Evolutionary conservation across 2,329 filamentous ascomycete species (phyloP).

Genomic region (Fusarium sp.): DNA sequence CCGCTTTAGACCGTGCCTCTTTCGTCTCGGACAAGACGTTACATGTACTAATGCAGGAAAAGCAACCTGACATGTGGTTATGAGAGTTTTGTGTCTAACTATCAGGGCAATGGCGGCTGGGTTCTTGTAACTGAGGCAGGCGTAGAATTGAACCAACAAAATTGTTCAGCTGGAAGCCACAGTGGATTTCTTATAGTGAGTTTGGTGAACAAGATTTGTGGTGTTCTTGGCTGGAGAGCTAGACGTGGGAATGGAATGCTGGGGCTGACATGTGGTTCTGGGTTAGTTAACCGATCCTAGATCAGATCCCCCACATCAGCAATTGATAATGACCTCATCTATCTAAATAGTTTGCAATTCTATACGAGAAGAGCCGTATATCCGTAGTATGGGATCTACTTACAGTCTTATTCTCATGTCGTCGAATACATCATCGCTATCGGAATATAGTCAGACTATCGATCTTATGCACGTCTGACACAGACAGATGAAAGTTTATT

Average conservation of each 20-base stretch:
- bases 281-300: not conserved
- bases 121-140: conserved; percentile 6
- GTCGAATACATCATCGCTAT: conserved; percentile 22
- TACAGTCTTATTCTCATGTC: not conserved
- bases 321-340: not conserved
- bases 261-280: conserved; percentile 4
- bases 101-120: not conserved
- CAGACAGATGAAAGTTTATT: conserved; percentile 8
- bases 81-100: not conserved
- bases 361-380: not conserved
- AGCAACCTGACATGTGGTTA: not conserved
- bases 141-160: conserved; percentile 3
- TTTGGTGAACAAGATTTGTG: not conserved
- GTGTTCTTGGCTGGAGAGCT: not conserved
- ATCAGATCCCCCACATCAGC: not conserved
- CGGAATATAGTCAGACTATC: not conserved
- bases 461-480: conserved; percentile 31
- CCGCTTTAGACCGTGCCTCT: conserved; percentile 1
- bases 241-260: not conserved
- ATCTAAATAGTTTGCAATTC: not conserved
- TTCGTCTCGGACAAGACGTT: not conserved
- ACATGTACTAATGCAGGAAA: not conserved
- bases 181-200: not conserved
- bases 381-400: not conserved
- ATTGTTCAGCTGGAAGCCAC: conserved; percentile 11